Percentiles rank a stretch among this genome's conserved stretches.
These are phyloP conservation scores for Magnolia kwangsiensis DNA, from an alignment of 164 flowering plant genomes.

Conservation along the genomic window DNA sequence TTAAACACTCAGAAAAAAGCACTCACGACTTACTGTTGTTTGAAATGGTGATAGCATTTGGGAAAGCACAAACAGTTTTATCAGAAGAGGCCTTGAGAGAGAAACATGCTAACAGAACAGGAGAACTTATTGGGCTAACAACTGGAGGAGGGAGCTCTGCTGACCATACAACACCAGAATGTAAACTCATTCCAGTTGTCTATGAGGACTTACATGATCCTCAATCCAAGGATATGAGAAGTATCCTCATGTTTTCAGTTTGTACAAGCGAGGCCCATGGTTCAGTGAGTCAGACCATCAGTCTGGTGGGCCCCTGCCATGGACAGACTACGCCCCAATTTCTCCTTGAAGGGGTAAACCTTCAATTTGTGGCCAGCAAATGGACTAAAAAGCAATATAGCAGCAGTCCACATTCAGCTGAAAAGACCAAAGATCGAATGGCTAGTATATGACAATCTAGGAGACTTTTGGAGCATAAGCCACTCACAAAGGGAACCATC, in stretches of 20 bases:
- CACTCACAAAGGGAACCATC: background rate
- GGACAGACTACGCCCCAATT: background rate
- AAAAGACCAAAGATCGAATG: background rate
- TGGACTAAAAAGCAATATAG: background rate
- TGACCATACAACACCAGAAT: background rate
- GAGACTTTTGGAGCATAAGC: background rate
- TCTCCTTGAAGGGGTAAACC: too few species aligned
- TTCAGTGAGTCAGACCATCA: background rate
- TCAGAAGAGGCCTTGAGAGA: constrained; percentile 27
- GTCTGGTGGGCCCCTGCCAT: background rate
- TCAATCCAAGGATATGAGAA: background rate
- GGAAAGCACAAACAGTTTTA: constrained; percentile 21
- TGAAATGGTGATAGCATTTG: constrained; percentile 28
- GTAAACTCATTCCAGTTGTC: background rate
- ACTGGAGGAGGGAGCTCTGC: constrained; percentile 3
- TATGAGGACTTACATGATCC: background rate
- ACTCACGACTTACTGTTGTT: background rate
- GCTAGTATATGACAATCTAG: background rate
- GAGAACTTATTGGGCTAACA: constrained; percentile 15
- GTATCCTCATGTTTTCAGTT: background rate
- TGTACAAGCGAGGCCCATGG: background rate
- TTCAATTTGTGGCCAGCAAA: background rate
- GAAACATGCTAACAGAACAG: constrained; percentile 12
- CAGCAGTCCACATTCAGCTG: too few species aligned
- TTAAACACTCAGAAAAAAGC: background rate